Evolutionary conservation across 495 filamentous ascomycete genomes (phyloP).

Genomic region (Terfezia claveryi): DNA sequence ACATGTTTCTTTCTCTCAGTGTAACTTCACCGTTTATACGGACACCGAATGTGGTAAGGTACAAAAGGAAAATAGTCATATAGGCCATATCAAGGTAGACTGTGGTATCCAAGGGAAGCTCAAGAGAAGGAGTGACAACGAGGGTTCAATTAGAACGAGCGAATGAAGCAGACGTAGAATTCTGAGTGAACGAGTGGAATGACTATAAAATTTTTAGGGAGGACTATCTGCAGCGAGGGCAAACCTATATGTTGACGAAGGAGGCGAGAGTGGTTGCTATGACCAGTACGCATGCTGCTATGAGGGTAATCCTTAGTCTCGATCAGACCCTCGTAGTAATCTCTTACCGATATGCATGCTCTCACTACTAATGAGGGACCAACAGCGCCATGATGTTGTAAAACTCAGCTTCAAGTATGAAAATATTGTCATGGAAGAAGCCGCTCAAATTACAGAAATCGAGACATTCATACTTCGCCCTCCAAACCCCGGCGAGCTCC

Average conservation of each 20-base stretch:
- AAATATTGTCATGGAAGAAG: slow-evolving; percentile 97
- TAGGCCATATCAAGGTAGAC: too few species aligned
- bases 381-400: slow-evolving; percentile 56
- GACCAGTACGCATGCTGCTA: slow-evolving; percentile 97
- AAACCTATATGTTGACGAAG: slow-evolving; percentile 84
- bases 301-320: slow-evolving; percentile 40
- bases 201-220: too few species aligned
- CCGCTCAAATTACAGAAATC: slow-evolving; percentile 91
- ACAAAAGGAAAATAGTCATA: too few species aligned
- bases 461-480: slow-evolving; percentile 78
- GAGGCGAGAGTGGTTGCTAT: slow-evolving; percentile 93
- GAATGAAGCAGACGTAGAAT: too few species aligned
- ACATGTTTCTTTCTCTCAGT: too few species aligned
- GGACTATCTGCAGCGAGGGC: slow-evolving; percentile 21
- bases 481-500: slow-evolving; percentile 61
- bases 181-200: too few species aligned
- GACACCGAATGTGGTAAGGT: too few species aligned
- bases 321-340: too few species aligned
- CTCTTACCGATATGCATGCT: not conserved
- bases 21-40: too few species aligned
- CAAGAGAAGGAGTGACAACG: too few species aligned
- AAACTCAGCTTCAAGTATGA: slow-evolving; percentile 87
- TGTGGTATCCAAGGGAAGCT: too few species aligned
- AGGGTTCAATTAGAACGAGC: too few species aligned
- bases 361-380: not conserved